Conservation (phyloP, 805 yeast genomes). For the Ogataea degrootiae region DNA sequence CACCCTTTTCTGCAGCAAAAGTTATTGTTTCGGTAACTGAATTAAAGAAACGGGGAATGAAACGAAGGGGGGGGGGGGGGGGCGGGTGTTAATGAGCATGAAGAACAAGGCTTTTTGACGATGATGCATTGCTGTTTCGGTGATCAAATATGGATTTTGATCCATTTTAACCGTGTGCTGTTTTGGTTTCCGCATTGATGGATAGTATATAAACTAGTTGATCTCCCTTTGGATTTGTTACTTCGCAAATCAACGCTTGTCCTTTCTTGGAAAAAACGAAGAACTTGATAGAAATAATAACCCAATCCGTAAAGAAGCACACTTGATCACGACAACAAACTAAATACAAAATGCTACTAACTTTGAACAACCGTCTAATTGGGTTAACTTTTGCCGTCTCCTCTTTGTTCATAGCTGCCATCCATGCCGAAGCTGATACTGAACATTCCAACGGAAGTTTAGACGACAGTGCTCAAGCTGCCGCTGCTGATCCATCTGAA, state of each 20-base stretch:
- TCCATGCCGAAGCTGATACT: conserved; percentile 4
- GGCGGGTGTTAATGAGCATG: neutral
- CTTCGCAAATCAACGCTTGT: no score
- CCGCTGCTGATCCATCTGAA: conserved; percentile 1
- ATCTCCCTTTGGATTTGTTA: no score
- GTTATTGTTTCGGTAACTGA: neutral
- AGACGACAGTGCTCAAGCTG: conserved; percentile 10
- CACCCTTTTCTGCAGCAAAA: no score
- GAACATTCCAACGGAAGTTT: conserved; percentile 12
- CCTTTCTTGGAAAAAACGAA: no score
- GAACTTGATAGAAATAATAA: no score
- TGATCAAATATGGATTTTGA: neutral
- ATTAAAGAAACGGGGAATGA: neutral
- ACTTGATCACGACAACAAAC: neutral
- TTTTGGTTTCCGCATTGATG: no score
- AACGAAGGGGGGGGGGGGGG: neutral
- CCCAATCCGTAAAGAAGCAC: no score
- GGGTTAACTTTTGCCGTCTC: conserved; percentile 8
- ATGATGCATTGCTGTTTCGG: neutral
- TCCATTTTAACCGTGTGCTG: no score
- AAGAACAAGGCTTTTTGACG: neutral
- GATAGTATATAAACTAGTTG: no score
- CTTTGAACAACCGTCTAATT: conserved; percentile 7
- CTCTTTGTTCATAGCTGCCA: conserved; percentile 4
- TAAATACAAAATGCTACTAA: conserved; percentile 4